Evolutionary conservation across 768 basidiomycete species (phyloP).

Genomic region (Trametes cinnabarina): DNA sequence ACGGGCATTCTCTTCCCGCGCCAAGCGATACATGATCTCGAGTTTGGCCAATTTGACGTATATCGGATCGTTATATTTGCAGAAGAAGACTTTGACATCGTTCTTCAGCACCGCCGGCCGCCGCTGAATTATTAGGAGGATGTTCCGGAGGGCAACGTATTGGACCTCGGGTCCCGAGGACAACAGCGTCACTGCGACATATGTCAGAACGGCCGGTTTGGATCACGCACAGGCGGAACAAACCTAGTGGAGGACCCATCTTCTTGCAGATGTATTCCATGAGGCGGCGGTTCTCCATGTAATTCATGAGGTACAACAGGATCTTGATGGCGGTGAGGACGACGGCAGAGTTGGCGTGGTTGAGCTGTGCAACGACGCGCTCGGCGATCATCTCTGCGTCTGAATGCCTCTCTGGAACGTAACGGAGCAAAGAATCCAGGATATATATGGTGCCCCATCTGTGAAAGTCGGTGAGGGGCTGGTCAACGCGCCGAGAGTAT

Average conservation of each 20-base stretch:
- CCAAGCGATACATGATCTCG: conserved; percentile 98
- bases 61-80: conserved; percentile 99
- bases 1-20: conserved; percentile 88
- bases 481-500: no score
- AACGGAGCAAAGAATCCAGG: conserved; percentile 88
- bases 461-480: neutral
- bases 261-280: conserved; percentile 93
- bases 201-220: conserved; percentile 5
- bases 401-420: conserved; percentile 81
- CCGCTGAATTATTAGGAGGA: conserved; percentile 94
- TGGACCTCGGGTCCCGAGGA: conserved; percentile 99
- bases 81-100: conserved; percentile 99
- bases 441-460: conserved; percentile 99
- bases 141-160: conserved; percentile 96
- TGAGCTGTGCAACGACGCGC: conserved; percentile 87
- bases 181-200: conserved; percentile 74
- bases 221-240: neutral
- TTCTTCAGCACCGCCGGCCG: conserved; percentile 90
- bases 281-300: conserved; percentile 86
- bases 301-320: conserved; percentile 96
- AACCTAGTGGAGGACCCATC: conserved; percentile 97
- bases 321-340: conserved; percentile 98
- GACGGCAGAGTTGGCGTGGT: conserved; percentile 99
- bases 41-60: conserved; percentile 98
- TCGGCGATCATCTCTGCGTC: conserved; percentile 97